phyloP scores from a whole-genome alignment of 352 stramenopile genomes.

The Phytophthora chlamydospora region DNA sequence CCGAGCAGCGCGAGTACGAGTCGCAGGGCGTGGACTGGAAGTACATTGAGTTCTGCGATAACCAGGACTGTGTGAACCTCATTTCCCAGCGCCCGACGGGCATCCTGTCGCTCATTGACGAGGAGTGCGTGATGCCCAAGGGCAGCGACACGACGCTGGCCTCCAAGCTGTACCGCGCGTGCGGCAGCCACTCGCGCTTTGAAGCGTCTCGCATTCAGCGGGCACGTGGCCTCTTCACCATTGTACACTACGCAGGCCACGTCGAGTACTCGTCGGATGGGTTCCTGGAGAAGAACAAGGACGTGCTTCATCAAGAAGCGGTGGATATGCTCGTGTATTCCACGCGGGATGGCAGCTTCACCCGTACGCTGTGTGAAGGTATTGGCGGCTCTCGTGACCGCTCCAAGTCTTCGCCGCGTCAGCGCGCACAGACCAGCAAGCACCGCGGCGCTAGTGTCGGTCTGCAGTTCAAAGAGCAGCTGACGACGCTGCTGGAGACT shows the following conservation, averaged over 20 bases:
- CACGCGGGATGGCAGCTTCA: conserved; percentile 76
- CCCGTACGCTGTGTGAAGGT: conserved; percentile 69
- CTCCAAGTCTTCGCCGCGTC: conserved; percentile 61
- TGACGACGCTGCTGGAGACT: conserved; percentile 75
- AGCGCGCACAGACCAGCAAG: conserved; percentile 68
- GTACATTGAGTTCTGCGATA: conserved; percentile 87
- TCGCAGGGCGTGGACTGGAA: conserved; percentile 85
- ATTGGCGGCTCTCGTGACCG: conserved; percentile 45
- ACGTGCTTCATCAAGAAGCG: conserved; percentile 81
- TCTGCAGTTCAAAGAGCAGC: conserved; percentile 87
- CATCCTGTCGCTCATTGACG: conserved; percentile 86
- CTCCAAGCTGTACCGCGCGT: conserved; percentile 83
- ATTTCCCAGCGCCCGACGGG: conserved; percentile 89
- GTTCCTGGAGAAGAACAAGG: conserved; percentile 91
- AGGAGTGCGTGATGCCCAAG: conserved; percentile 89
- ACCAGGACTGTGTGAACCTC: conserved; percentile 90
- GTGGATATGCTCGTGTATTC: conserved; percentile 83
- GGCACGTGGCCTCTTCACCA: conserved; percentile 70
- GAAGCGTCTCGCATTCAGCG: conserved; percentile 80
- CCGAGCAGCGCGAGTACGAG: conserved; percentile 86
- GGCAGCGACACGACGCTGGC: conserved; percentile 83
- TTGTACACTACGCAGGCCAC: conserved; percentile 83
- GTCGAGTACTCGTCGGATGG: conserved; percentile 80
- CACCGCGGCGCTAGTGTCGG: conserved; percentile 80
- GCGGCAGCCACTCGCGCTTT: conserved; percentile 67